Conservation (phyloP, 2,329 filamentous ascomycete genomes). For the Sarocladiaceae sp. region DNA sequence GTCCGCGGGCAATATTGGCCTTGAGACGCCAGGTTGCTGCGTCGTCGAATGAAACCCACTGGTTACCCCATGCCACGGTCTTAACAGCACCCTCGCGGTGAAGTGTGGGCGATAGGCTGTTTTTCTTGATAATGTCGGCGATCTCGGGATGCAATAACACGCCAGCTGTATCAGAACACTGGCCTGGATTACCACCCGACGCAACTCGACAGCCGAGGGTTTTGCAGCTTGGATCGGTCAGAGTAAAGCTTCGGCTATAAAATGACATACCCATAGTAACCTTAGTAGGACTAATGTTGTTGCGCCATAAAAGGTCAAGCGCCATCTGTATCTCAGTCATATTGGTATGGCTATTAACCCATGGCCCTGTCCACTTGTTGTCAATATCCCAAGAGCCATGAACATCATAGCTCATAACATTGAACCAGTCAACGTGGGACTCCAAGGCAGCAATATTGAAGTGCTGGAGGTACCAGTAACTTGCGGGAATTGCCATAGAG, state of each 20-base stretch:
- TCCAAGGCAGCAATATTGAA: constrained; percentile 15
- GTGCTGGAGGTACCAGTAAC: constrained; percentile 14
- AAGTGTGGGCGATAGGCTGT: constrained; percentile 12
- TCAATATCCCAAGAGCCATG: constrained; percentile 30
- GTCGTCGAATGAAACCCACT: constrained; percentile 36
- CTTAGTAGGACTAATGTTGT: constrained; percentile 34
- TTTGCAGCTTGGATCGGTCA: constrained; percentile 20
- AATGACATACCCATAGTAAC: constrained; percentile 41
- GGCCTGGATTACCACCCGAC: constrained; percentile 19
- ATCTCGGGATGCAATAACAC: constrained; percentile 29
- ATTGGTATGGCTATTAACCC: constrained; percentile 38
- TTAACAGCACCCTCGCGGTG: constrained; percentile 26
- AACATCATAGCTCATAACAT: constrained; percentile 42
- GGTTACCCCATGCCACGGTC: constrained; percentile 24
- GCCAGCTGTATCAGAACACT: constrained; percentile 24
- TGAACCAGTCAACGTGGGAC: constrained; percentile 33
- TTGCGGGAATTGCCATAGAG: constrained; percentile 14
- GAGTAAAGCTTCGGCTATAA: constrained; percentile 35
- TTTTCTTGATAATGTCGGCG: constrained; percentile 19
- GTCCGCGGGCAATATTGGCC: constrained; percentile 23
- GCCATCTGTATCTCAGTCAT: constrained; percentile 40
- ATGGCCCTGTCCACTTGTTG: constrained; percentile 23
- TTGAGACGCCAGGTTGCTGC: constrained; percentile 27
- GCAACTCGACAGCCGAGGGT: constrained; percentile 25
- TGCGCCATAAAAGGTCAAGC: constrained; percentile 44